Conservation (phyloP, 345 rosid genomes). For the Populus alba region DNA sequence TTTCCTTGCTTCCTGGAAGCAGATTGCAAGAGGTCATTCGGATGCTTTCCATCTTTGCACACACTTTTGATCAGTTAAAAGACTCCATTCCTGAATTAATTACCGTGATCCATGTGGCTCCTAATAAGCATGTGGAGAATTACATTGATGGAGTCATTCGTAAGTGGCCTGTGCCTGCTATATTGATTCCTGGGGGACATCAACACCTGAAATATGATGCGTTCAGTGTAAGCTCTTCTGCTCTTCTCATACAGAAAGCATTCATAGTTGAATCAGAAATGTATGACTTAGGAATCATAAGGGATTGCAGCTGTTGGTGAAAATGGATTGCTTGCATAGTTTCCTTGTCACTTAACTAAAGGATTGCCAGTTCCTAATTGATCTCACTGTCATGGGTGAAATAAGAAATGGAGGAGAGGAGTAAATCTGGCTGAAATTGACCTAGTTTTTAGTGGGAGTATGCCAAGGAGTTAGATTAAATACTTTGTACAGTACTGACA, state of each 20-base stretch:
- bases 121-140: constrained; percentile 66
- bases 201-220: constrained; percentile 66
- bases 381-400: background rate
- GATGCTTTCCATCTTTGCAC: constrained; percentile 78
- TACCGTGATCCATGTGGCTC: constrained; percentile 67
- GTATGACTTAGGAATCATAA: background rate
- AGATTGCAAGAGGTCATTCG: constrained; percentile 84
- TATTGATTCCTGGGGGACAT: constrained; percentile 67
- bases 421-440: background rate
- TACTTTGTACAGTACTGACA: background rate
- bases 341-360: background rate
- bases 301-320: background rate
- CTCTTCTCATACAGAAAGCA: background rate
- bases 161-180: constrained; percentile 75
- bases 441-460: background rate
- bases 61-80: constrained; percentile 49
- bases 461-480: background rate
- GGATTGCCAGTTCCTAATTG: background rate
- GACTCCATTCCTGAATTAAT: constrained; percentile 46
- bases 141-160: constrained; percentile 33
- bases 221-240: constrained; percentile 54
- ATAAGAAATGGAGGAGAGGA: background rate
- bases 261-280: background rate
- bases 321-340: background rate
- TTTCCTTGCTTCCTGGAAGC: constrained; percentile 89